Base-by-base conservation (phyloP, 1,139 yeast species). In the Casaregolazyma suthepensis region DNA sequence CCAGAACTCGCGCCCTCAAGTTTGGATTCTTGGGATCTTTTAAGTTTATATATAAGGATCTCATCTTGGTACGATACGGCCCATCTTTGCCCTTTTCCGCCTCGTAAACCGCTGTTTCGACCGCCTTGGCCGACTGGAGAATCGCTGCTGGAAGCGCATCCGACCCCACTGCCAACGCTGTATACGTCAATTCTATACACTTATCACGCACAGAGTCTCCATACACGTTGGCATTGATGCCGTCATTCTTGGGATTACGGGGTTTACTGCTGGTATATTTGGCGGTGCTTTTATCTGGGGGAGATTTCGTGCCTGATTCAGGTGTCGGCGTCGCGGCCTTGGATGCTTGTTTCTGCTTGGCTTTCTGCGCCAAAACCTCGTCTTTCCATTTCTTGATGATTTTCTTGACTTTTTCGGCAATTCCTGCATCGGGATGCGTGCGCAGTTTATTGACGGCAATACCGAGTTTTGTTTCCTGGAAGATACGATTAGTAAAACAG, bases 311-410 rank as follows among this genome's bases (percentile, higher is more conserved):
- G 55, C 71, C 64, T n/a, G 43, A 23, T 13, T 45, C 45, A 12
- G 53, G 26, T 5, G 44, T 23, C 12, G 48, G 23, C n/a, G 46
- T 38, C 22, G 47, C 50, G 19, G 56, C 46, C 18, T 56, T 51
- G 20, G 55, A 45, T 29, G 57, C 52, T 45, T 46, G 51, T 15
- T 51, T 47, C 22, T 46, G 43, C 37, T 55, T 54, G 47, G 53
- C 73, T 79, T 91, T 78, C 64, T 87, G 94, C 53, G 78, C 80
- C 53, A 87, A 85, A 10, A 91, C 95, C 52, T 85, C 85, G 56
- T 90, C 97, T 68, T 90, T 88, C 99, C 99, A 93, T 45, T 78
- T 76, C 63, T 83, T 81, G 64, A 93, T 90, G 75, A 89, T 87
- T 63, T 81, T 82, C 69, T 87, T 87, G 35, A 91, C 98, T 51